These are phyloP conservation scores for Phytophthora fragariaefolia DNA, from an alignment of 352 stramenopile species.

Conservation along the genomic window DNA sequence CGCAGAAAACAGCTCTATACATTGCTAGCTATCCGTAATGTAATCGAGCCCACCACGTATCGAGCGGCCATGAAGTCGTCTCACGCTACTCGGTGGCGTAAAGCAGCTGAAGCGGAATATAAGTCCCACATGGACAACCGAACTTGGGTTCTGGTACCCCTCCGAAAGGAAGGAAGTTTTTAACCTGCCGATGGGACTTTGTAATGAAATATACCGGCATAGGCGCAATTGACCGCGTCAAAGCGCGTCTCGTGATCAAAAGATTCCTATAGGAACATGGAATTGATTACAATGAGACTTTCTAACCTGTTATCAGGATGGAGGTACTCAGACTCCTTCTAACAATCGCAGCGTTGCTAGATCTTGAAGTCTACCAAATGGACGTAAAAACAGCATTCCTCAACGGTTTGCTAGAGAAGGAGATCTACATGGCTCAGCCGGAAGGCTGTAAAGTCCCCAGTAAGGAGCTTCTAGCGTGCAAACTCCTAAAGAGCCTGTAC, in stretches of 20 bases:
- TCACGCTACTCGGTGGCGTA: conserved; percentile 3
- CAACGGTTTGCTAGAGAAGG: conserved; percentile 20
- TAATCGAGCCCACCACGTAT: conserved; percentile 7
- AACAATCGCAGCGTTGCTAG: conserved; percentile 1
- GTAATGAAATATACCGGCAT: conserved; percentile 11
- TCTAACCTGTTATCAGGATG: conserved; percentile 7
- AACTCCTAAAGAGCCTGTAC: conserved; percentile 20
- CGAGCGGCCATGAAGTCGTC: conserved; percentile 1
- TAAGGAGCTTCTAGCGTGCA: conserved; percentile 18
- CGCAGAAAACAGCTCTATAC: no score
- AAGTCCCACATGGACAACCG: conserved; percentile 6
- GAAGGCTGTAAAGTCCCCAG: conserved; percentile 10
- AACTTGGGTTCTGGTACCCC: conserved; percentile 9
- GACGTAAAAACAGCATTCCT: conserved; percentile 37
- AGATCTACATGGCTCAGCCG: conserved; percentile 32
- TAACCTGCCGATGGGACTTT: conserved; percentile 5
- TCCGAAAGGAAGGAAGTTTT: not conserved
- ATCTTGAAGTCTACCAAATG: conserved; percentile 34
- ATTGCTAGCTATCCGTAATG: not conserved
- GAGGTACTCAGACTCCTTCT: conserved; percentile 12
- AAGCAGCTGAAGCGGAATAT: conserved; percentile 9
- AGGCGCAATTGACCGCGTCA: conserved; percentile 10
- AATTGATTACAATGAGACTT: conserved; percentile 8
- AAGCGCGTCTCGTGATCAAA: conserved; percentile 1
- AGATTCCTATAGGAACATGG: not conserved